These are phyloP conservation scores for Pseudogymnoascus verrucosus DNA, from an alignment of 2,329 filamentous ascomycete species.

Conservation along the genomic window DNA sequence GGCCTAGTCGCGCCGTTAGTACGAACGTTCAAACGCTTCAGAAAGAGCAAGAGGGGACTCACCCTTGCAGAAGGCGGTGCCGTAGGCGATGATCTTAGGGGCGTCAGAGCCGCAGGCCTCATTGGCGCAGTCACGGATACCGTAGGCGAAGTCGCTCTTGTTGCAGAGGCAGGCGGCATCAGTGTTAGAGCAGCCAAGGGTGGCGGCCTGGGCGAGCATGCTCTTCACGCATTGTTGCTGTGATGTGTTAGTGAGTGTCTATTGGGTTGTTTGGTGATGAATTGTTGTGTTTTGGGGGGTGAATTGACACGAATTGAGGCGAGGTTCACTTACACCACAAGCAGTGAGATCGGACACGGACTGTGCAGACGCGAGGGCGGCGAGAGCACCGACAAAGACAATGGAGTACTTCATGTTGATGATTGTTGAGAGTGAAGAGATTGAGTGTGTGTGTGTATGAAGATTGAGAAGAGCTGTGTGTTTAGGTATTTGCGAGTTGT, in stretches of 20 bases:
- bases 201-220: slow-evolving; percentile 35
- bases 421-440: not conserved
- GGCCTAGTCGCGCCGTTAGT: not conserved
- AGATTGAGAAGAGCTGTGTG: not conserved
- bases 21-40: not conserved
- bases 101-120: slow-evolving; percentile 31
- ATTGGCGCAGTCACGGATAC: slow-evolving; percentile 39
- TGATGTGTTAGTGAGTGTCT: not conserved
- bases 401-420: slow-evolving; percentile 2
- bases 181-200: slow-evolving; percentile 32
- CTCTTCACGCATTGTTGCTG: slow-evolving; percentile 36
- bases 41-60: not conserved
- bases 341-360: not conserved
- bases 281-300: not conserved
- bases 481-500: not conserved
- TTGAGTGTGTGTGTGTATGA: not conserved
- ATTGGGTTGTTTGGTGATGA: not conserved
- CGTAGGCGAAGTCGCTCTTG: slow-evolving; percentile 36
- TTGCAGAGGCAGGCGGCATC: slow-evolving; percentile 37
- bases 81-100: slow-evolving; percentile 25
- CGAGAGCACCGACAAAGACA: not conserved
- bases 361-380: not conserved
- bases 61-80: slow-evolving; percentile 19
- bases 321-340: not conserved
- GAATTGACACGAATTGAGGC: not conserved